Evolutionary conservation across 2,329 filamentous ascomycete species (phyloP).

Genomic region (Knufia petricola): DNA sequence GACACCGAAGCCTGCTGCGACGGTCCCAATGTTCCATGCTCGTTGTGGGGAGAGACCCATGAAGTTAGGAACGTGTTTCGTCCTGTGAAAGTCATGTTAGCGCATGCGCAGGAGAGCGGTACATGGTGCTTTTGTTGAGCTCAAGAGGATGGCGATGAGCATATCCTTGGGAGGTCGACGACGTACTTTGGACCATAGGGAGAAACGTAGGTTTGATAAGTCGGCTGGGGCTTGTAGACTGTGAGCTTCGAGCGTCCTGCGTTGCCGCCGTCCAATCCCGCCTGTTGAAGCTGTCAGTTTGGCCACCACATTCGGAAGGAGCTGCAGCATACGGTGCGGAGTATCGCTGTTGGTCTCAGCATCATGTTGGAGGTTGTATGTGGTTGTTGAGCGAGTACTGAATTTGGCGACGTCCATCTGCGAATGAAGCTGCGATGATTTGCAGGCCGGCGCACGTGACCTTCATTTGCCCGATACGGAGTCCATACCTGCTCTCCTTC

Average conservation of each 20-base stretch:
- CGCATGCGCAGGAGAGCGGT: slow-evolving; percentile 7
- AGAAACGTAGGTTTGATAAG: slow-evolving; percentile 43
- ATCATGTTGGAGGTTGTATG: background rate
- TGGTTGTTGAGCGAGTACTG: slow-evolving; percentile 3
- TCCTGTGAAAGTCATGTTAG: slow-evolving; percentile 5
- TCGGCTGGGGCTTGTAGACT: slow-evolving; percentile 19
- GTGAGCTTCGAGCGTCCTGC: slow-evolving; percentile 18
- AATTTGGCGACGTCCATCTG: background rate
- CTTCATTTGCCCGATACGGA: background rate
- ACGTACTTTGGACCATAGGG: slow-evolving; percentile 50
- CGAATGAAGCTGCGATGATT: background rate
- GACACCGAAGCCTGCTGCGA: slow-evolving; percentile 48
- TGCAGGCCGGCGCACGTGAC: background rate
- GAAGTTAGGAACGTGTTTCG: slow-evolving; percentile 19
- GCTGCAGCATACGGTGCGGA: slow-evolving; percentile 4
- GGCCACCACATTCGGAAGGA: background rate
- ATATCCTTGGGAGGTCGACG: slow-evolving; percentile 48
- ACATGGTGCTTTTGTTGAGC: slow-evolving; percentile 4
- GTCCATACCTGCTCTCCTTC: background rate
- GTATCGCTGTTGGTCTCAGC: slow-evolving; percentile 2
- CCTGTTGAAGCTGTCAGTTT: background rate
- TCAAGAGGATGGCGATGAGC: slow-evolving; percentile 2
- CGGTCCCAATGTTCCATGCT: slow-evolving; percentile 30
- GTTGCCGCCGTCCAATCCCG: slow-evolving; percentile 9
- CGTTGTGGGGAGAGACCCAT: slow-evolving; percentile 18